Evolutionary conservation across 2,329 filamentous ascomycete genomes (phyloP), one percentile per base, ranked within the genome.

Genomic region (Stachybotrys chlorohalonatus): DNA sequence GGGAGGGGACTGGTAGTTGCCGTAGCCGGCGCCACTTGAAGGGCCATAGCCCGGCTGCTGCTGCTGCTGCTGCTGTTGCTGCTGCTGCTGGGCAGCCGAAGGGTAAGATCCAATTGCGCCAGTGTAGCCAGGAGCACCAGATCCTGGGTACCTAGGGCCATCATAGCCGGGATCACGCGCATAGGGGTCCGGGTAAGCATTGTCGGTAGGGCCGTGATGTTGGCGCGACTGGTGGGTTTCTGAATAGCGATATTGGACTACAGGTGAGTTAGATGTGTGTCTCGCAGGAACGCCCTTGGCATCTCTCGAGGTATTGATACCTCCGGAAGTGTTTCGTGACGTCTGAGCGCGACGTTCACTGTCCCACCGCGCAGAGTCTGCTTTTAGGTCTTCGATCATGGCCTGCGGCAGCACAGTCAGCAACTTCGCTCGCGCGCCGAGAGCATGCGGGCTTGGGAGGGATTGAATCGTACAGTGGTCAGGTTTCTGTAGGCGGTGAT

Each of bases 401-500:
- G 81, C 80, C 81, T 84, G 45, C 17, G 9, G 16, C 31, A 47
- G 55, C 64, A 46, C 45, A n/a, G 11, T 17, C 6, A 36, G 51
- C 62, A 55, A 69, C 56, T n/a, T 30, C 45, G 16, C n/a, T 16
- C 17, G 9, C 6, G 46, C 24, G 36, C 39, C 17, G 3, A n/a
- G 11, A 24, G 24, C 2, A 24, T n/a, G 6, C 16, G 30, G 31
- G 2, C 11, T 31, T 15, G 11, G 31, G 50, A 54, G 42, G n/a
- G 17, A 36, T 30, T 7, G 31, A 7, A 49, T 74, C 85, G 75
- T 79, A 90, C 87, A 65, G 85, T 85, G 62, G 87, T 91, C 66
- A 91, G 73, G 67, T 90, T 89, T 59, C 87, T 82, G 71, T 91
- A 91, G 58, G 86, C 87, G 51, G 84, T 89, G 68, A 91, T 89